Conservation (phyloP, 192 early-diverging fungal genomes). For the Backusella westeae region DNA sequence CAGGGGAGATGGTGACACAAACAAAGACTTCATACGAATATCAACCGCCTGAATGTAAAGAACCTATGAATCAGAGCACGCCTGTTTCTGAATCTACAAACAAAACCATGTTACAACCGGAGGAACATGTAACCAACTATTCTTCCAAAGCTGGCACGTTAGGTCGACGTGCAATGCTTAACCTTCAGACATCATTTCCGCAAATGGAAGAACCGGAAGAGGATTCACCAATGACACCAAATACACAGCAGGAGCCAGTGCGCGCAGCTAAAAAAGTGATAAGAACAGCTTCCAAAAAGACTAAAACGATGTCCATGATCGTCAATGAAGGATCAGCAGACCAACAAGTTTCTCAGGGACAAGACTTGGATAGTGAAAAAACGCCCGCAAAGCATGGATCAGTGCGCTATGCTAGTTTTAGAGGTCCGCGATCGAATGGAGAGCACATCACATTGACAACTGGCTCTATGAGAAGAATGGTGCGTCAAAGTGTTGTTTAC, state of each 20-base stretch:
- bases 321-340: not conserved
- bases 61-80: not conserved
- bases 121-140: not conserved
- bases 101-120: not conserved
- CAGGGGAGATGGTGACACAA: constrained; percentile 2
- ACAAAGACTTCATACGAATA: not conserved
- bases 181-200: not conserved
- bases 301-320: constrained; percentile 8
- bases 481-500: constrained; percentile 20
- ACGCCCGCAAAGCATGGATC: constrained; percentile 5
- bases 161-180: not conserved
- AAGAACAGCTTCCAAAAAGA: constrained; percentile 9
- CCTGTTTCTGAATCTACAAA: not conserved
- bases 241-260: constrained; percentile 6
- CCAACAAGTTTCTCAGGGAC: not conserved
- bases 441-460: constrained; percentile 15
- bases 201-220: not conserved
- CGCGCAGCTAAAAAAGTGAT: constrained; percentile 15
- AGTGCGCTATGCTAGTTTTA: not conserved
- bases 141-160: not conserved
- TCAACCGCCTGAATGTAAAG: not conserved
- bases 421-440: not conserved
- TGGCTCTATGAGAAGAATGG: constrained; percentile 15
- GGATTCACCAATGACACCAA: not conserved
- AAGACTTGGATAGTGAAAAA: not conserved